Base-by-base conservation (phyloP, 2,329 filamentous ascomycete genomes). In the Eurotiales sp. region DNA sequence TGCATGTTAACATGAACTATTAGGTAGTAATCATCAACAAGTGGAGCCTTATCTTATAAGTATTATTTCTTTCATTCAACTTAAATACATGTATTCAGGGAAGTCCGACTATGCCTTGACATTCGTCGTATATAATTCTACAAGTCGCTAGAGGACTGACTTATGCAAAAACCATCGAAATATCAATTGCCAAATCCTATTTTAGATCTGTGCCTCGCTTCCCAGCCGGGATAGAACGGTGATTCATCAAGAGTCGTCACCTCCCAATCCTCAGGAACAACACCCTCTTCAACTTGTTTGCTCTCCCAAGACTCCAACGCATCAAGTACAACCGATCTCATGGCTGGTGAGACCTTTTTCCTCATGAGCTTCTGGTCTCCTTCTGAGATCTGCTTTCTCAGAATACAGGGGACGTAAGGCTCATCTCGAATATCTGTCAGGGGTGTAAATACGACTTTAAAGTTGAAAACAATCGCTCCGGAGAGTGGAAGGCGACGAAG, bases 391-490 rank as follows among this genome's bases (percentile, higher is more conserved):
- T 92, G 72, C 68, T 86, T 87, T 2, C 82, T 67, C 1, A 90
- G 46, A 3, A 95, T 64, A 0, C 79, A 80, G 0, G 90, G 90
- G 0, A 95, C 72, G 42, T 83, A 86, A 0, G 87, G 81, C 65
- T 95, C 90, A 51, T 86, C 76, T 1, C 80, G 73, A 52, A 95
- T 83, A 55, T 86, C 82, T 0, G 76, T 65, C 0, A 95, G 65
- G 0, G 87, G 86, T 0, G 88, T 93, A 68, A 95, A 95, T 0
- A 93, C 68, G 0, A 86, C 88, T 64, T 92, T 95, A 79, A 92
- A 95, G 67, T 93, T 95, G 74, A 95, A 95, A 0, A 90, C 80
- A 1, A 95, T 74, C 70, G 80, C 85, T 0, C 81, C 88, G 0
- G 86, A 90, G 0, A 95, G 73, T 0, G 90, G 89, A 0, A 95